phyloP scores from a whole-genome alignment of 345 rosid species.

The Psidium guajava region DNA sequence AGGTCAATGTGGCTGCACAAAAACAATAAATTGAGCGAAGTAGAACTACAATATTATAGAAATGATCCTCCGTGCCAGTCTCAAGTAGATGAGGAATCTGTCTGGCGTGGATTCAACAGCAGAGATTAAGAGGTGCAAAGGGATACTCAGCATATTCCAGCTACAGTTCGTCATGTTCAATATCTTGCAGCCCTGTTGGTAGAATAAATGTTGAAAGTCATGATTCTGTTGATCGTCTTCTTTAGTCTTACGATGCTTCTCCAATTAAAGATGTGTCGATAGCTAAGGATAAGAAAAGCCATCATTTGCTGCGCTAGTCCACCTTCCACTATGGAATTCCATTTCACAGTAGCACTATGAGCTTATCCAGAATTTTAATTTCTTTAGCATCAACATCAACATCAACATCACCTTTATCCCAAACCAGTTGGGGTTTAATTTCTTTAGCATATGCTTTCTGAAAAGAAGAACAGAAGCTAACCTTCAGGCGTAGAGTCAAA shows the following conservation, averaged over 20 bases:
- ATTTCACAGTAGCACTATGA: not conserved
- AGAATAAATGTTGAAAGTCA: not conserved
- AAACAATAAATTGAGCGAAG: not conserved
- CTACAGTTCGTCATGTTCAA: conserved; percentile 43
- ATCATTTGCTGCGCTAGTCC: not conserved
- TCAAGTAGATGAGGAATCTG: not conserved
- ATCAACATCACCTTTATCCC: no score
- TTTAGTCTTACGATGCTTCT: not conserved
- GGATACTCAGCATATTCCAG: not conserved
- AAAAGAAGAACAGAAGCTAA: not conserved
- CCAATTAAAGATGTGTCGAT: not conserved
- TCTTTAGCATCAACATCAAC: no score
- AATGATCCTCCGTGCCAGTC: not conserved
- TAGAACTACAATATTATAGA: not conserved
- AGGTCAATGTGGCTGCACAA: not conserved
- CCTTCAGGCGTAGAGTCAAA: conserved; percentile 39
- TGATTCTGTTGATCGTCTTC: not conserved
- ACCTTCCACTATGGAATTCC: not conserved
- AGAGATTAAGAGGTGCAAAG: not conserved
- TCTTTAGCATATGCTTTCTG: not conserved
- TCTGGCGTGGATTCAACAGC: not conserved
- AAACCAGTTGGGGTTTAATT: no score
- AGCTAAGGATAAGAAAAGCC: not conserved
- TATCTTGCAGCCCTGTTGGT: conserved; percentile 17
- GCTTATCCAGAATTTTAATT: not conserved